Conservation (phyloP, 305 asterid genomes). For the Fraxinus latifolia region DNA sequence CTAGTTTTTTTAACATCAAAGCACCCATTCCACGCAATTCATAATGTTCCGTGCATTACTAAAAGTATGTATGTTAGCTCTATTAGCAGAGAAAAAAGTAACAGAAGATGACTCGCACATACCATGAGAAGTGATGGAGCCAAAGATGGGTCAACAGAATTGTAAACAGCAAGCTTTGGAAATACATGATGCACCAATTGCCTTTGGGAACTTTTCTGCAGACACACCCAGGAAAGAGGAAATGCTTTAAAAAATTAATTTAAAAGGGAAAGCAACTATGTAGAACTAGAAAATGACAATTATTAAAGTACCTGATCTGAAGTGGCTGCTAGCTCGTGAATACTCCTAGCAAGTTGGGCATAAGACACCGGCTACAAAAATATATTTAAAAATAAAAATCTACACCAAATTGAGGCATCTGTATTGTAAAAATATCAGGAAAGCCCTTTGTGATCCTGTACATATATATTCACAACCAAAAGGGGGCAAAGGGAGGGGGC, state of each 20-base stretch:
- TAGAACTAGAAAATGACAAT: conserved; percentile 8
- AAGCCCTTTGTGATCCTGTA: not conserved
- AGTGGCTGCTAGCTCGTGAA: conserved; percentile 96
- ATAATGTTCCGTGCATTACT: conserved; percentile 3
- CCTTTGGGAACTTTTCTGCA: conserved; percentile 92
- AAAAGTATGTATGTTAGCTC: not conserved
- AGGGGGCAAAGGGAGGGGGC: not conserved
- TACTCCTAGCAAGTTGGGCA: conserved; percentile 97
- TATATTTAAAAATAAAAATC: conserved; percentile 17
- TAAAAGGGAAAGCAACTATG: conserved; percentile 19
- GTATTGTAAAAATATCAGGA: not conserved
- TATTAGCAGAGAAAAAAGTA: conserved; percentile 18
- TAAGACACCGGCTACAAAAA: conserved; percentile 84
- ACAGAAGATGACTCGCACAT: conserved; percentile 26
- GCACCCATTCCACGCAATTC: not conserved
- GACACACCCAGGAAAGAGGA: conserved; percentile 20
- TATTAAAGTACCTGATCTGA: conserved; percentile 74
- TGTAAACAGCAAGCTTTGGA: conserved; percentile 98
- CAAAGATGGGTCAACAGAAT: conserved; percentile 98
- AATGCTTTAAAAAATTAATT: conserved; percentile 13
- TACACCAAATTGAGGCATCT: conserved; percentile 1
- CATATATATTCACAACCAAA: not conserved
- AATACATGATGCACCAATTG: conserved; percentile 91
- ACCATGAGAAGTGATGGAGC: conserved; percentile 99
- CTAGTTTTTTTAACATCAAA: conserved; percentile 6